Evolutionary conservation across 805 yeast species (phyloP).

Genomic region (Kuraishia ogatae): DNA sequence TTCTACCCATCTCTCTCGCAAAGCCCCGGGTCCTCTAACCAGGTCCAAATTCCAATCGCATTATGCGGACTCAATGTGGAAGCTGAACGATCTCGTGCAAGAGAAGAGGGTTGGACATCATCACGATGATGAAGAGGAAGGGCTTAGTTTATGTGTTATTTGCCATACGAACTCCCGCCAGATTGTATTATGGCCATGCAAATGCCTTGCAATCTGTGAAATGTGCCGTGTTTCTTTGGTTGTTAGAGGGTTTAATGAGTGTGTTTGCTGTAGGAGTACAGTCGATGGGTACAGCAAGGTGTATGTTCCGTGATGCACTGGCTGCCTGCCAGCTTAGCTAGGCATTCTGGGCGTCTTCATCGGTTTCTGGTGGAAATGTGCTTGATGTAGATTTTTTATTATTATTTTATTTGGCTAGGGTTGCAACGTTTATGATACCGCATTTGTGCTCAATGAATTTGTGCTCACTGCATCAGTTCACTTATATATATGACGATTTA

Average conservation of each 20-base stretch:
- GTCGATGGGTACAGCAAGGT: constrained; percentile 63
- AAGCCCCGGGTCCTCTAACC: constrained; percentile 10
- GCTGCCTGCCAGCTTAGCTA: too few relatives aligned
- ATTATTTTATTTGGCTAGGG: too few relatives aligned
- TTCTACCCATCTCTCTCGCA: constrained; percentile 5
- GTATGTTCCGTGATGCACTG: constrained; percentile 36
- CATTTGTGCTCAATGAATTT: too few relatives aligned
- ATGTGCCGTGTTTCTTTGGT: constrained; percentile 70
- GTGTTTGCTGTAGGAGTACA: constrained; percentile 76
- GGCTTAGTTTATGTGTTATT: constrained; percentile 58
- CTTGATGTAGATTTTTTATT: too few relatives aligned
- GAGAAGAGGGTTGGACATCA: constrained; percentile 9
- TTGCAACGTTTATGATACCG: too few relatives aligned
- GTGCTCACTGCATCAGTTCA: too few relatives aligned
- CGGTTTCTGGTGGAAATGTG: too few relatives aligned
- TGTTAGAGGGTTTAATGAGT: constrained; percentile 61
- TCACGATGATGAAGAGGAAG: constrained; percentile 17
- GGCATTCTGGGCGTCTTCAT: too few relatives aligned
- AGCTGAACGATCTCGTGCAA: constrained; percentile 17
- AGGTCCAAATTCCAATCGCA: constrained; percentile 18
- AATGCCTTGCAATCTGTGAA: constrained; percentile 84
- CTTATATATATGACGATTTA: too few relatives aligned
- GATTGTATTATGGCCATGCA: constrained; percentile 88
- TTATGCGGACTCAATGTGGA: constrained; percentile 13
- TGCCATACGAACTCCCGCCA: constrained; percentile 71